Conservation (phyloP, 805 yeast genomes). For the Aciculoconidium aculeatum region DNA sequence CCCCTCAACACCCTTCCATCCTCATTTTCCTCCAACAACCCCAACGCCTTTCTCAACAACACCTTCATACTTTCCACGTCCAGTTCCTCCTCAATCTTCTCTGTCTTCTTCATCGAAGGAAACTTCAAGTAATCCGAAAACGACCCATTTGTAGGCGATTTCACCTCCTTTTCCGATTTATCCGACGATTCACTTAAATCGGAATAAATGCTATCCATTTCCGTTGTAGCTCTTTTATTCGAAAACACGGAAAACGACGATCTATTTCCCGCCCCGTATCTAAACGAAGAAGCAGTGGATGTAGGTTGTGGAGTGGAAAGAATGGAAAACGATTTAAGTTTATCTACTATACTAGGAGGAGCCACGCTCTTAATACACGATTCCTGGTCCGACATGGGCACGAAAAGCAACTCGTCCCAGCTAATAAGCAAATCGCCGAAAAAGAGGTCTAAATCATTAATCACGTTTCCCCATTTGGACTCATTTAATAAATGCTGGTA, state of each 20-base stretch:
- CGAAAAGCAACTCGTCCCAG: conserved; percentile 30
- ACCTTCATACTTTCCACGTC: conserved; percentile 19
- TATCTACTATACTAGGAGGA: conserved; percentile 17
- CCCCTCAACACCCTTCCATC: conserved; percentile 9
- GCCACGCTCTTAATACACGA: conserved; percentile 1
- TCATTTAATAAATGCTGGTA: conserved; percentile 40
- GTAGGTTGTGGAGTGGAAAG: conserved; percentile 7
- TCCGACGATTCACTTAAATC: conserved; percentile 12
- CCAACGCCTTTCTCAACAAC: conserved; percentile 23
- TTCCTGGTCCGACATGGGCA: conserved; percentile 2
- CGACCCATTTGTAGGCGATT: conserved; percentile 4
- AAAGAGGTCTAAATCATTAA: conserved; percentile 31
- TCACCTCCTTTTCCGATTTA: conserved; percentile 8
- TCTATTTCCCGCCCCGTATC: conserved; percentile 10
- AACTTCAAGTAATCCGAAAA: conserved; percentile 18
- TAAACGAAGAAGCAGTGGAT: conserved; percentile 11
- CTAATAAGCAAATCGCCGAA: conserved; percentile 33
- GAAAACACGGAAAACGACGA: conserved; percentile 21
- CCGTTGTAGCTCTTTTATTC: conserved; percentile 5
- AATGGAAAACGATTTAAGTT: conserved; percentile 24
- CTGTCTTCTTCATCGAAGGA: conserved; percentile 8
- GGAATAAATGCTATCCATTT: conserved; percentile 12
- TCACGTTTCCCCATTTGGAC: conserved; percentile 37
- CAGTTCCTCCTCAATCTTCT: conserved; percentile 3
- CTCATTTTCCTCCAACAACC: conserved; percentile 12